Percentiles rank a stretch among this genome's conserved stretches.
phyloP scores from a whole-genome alignment of 2,329 filamentous ascomycete genomes.

The Aspergillus novoparasiticus region DNA sequence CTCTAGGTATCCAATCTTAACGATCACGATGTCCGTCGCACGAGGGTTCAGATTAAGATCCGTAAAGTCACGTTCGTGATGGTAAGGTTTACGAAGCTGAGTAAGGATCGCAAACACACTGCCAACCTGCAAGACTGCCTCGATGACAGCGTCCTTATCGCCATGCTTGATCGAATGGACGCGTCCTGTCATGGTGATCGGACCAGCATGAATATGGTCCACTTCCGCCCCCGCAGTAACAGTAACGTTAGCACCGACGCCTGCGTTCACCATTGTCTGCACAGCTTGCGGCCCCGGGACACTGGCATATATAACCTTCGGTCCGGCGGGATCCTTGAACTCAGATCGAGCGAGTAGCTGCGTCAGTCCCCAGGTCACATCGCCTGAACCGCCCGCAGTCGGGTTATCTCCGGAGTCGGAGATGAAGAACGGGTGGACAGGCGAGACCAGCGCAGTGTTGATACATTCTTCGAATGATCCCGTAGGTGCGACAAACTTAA shows the following conservation, averaged over 20 bases:
- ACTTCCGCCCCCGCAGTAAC: slow-evolving; percentile 56
- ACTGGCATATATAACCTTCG: slow-evolving; percentile 56
- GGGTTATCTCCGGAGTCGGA: slow-evolving; percentile 61
- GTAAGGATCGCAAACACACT: slow-evolving; percentile 57
- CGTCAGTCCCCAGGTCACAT: slow-evolving; percentile 56
- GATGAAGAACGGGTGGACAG: slow-evolving; percentile 54
- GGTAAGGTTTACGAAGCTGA: slow-evolving; percentile 57
- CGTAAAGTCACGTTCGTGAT: slow-evolving; percentile 56
- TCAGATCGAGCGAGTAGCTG: slow-evolving; percentile 50
- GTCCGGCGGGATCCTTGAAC: slow-evolving; percentile 42
- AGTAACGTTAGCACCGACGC: slow-evolving; percentile 51
- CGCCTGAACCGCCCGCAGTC: slow-evolving; percentile 57
- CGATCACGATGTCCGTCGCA: slow-evolving; percentile 53
- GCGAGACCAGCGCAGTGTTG: slow-evolving; percentile 46
- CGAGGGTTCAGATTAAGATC: slow-evolving; percentile 51
- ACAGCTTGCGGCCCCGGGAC: slow-evolving; percentile 53
- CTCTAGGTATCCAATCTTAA: slow-evolving; percentile 61
- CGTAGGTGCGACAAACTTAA: slow-evolving; percentile 57
- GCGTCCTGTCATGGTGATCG: slow-evolving; percentile 54
- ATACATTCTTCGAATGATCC: slow-evolving; percentile 53
- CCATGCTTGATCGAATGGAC: slow-evolving; percentile 56
- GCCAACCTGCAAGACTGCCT: slow-evolving; percentile 55
- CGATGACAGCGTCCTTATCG: slow-evolving; percentile 51
- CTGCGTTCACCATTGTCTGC: slow-evolving; percentile 45
- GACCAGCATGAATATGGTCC: slow-evolving; percentile 52